Conservation (phyloP, 2,329 filamentous ascomycete genomes). For the Pseudocercospora musae region DNA sequence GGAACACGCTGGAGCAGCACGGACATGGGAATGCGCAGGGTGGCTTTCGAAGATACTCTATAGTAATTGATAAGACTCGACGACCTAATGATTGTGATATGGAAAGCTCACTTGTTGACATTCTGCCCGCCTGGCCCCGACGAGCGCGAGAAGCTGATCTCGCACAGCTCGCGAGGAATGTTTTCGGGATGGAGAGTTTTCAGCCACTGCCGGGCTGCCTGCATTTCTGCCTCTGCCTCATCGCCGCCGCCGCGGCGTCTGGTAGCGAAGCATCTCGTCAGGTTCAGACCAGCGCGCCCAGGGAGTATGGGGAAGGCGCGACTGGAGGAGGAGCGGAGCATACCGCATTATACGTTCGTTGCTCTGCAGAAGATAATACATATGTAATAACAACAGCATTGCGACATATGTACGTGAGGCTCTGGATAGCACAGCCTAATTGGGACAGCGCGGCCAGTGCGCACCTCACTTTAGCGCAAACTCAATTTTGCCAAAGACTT, state of each 20-base stretch:
- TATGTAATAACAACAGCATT: not conserved
- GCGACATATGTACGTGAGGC: not conserved
- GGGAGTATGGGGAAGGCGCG: not conserved
- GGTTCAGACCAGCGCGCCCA: not conserved
- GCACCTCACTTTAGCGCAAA: not conserved
- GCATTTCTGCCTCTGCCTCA: slow-evolving; percentile 28
- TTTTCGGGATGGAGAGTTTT: slow-evolving; percentile 51
- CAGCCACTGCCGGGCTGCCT: slow-evolving; percentile 56
- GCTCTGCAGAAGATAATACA: not conserved
- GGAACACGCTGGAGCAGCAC: slow-evolving; percentile 55
- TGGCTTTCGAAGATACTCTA: slow-evolving; percentile 66
- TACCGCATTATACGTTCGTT: not conserved
- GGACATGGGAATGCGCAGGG: slow-evolving; percentile 55
- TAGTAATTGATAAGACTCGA: not conserved
- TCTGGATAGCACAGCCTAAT: not conserved
- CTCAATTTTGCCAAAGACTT: not conserved
- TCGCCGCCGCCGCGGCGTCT: slow-evolving; percentile 18
- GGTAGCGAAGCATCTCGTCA: slow-evolving; percentile 14
- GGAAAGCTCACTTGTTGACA: slow-evolving; percentile 59
- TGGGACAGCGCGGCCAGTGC: not conserved
- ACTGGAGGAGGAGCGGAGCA: not conserved
- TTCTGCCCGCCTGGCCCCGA: slow-evolving; percentile 66
- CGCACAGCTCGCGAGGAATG: slow-evolving; percentile 55
- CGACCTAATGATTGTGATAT: not conserved
- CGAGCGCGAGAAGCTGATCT: slow-evolving; percentile 61